Evolutionary conservation across 192 early-diverging fungal species (phyloP).

Genomic region (Gaertneriomyces sp.): DNA sequence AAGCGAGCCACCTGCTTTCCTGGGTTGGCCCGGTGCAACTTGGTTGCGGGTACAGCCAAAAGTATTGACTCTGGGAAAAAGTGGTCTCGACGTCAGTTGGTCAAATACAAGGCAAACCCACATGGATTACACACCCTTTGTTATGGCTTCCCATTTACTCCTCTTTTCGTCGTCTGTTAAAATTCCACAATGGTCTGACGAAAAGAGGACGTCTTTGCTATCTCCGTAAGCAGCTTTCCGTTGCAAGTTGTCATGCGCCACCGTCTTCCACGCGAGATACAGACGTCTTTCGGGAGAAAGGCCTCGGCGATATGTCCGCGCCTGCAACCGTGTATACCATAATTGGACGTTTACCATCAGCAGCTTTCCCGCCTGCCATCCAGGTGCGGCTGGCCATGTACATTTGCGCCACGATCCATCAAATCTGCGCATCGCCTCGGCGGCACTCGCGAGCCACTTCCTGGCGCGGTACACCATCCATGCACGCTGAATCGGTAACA

Average conservation of each 20-base stretch:
- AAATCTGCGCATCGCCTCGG: neutral
- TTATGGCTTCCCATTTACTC: neutral
- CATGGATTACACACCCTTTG: neutral
- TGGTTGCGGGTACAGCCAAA: conserved; percentile 4
- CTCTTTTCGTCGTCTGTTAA: neutral
- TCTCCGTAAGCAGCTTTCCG: neutral
- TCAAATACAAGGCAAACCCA: neutral
- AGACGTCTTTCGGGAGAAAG: neutral
- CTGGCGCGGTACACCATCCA: conserved; percentile 52
- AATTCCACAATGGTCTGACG: neutral
- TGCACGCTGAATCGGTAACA: conserved; percentile 74
- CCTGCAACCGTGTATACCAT: neutral
- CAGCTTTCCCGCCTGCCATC: neutral
- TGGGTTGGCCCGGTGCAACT: conserved; percentile 16
- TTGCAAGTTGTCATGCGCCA: conserved; percentile 5
- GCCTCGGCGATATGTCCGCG: neutral
- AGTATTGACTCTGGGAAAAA: conserved; percentile 1
- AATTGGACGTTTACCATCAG: neutral
- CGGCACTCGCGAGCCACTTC: conserved; percentile 1
- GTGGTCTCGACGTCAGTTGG: neutral
- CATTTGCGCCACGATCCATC: neutral
- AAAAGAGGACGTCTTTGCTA: neutral
- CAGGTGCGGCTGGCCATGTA: neutral
- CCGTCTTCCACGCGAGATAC: conserved; percentile 5
- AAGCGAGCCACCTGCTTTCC: conserved; percentile 1